Evolutionary conservation across 2,329 filamentous ascomycete genomes (phyloP).

Genomic region (Penicillium sp.): DNA sequence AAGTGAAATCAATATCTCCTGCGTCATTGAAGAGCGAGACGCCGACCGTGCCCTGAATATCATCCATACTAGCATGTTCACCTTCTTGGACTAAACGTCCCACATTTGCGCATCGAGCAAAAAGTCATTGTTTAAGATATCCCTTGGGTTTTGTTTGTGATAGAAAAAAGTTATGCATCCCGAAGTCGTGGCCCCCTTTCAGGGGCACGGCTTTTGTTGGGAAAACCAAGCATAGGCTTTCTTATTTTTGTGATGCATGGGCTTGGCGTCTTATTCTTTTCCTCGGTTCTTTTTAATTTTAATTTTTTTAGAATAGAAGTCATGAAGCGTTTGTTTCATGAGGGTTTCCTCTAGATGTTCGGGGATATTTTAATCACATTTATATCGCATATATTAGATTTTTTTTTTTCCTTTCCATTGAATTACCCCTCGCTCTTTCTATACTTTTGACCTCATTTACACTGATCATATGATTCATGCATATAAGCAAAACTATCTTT

Average conservation of each 20-base stretch:
- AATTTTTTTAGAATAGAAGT: slow-evolving; percentile 13
- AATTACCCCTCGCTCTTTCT: neutral
- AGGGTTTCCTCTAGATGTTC: neutral
- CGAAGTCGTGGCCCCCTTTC: neutral
- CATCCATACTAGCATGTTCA: slow-evolving; percentile 93
- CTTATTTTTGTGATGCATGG: slow-evolving; percentile 20
- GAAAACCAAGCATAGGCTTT: slow-evolving; percentile 10
- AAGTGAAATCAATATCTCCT: slow-evolving; percentile 98
- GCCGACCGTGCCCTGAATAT: slow-evolving; percentile 93
- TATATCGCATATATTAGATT: neutral
- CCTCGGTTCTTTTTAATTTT: neutral
- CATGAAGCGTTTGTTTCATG: slow-evolving; percentile 8
- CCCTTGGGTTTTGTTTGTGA: slow-evolving; percentile 16
- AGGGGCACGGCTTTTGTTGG: neutral
- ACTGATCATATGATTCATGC: neutral
- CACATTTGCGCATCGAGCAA: slow-evolving; percentile 4
- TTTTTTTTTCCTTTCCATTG: neutral
- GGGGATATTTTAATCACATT: neutral
- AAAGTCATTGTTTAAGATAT: slow-evolving; percentile 27
- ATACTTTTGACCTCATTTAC: neutral
- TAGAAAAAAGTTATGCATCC: slow-evolving; percentile 23
- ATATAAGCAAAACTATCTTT: neutral
- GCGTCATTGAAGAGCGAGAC: slow-evolving; percentile 88
- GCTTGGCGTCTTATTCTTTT: slow-evolving; percentile 14
- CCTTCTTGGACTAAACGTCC: slow-evolving; percentile 70